Evolutionary conservation across 1,139 yeast species (phyloP), one percentile per base, ranked within the genome.

Genomic region (Wickerhamomyces sp.): DNA sequence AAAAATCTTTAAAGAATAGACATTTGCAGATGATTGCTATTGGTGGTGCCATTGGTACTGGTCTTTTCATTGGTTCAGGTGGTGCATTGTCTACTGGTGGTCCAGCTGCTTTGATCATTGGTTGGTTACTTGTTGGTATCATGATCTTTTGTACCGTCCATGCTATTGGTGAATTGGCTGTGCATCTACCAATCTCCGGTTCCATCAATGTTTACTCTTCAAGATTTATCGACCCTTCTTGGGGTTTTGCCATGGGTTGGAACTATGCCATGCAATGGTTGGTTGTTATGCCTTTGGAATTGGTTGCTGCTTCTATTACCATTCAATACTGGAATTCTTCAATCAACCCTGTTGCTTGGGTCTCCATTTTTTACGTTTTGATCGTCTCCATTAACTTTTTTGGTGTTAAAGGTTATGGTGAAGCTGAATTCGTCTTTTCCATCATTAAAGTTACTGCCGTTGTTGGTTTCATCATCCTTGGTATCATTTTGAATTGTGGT

Each of bases 21-120:
- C 48, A 44, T 22, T 35, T 80, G 46, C 87, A 78, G 56, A 79
- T 81, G 88, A 80, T 81, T 61, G 87, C 88, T 43, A 75, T 81
- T 56, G 89, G 88, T 53, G 88, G 88, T 38, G 66, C 82, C 37
- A 80, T 81, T 45, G 89, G 89, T 60, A 44, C 48, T 15, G 48
- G 48, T 37, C 27, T 44, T 17, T 42, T 44, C 28, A 40, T 44
- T 23, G 46, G 48, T 38, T 42, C 46, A n/a, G 48, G 48, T 38
- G 41, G 42, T 36, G 48, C 48, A 12, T 26, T 44, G 14, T 28
- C 32, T 18, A n/a, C 28, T 13, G 48, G 46, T 42, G 48, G 48
- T 33, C 48, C 48, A 36, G 48, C 48, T 16, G 44, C 48, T 14
- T 23, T 44, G 15, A 30, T 44, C 13, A 44, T 44, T 27, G 48